Percentiles rank a stretch among this genome's conserved stretches.
These are phyloP conservation scores for Cladosporium sp. DNA, from an alignment of 2,329 filamentous ascomycete genomes.

Conservation along the genomic window DNA sequence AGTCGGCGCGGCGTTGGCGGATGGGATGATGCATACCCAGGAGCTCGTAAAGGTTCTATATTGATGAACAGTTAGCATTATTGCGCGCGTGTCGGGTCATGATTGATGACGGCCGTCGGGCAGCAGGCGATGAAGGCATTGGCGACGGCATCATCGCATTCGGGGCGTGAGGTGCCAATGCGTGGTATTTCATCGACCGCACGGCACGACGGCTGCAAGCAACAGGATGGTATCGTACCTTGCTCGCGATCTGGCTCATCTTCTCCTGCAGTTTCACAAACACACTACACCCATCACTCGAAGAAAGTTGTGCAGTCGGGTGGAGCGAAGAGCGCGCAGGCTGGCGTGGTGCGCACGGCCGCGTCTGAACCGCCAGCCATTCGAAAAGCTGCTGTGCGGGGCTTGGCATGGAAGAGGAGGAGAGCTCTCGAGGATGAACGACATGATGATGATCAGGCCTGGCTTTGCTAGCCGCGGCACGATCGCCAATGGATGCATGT, in stretches of 20 bases:
- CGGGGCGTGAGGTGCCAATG: slow-evolving; percentile 6
- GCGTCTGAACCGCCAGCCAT: neutral
- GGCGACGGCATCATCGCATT: slow-evolving; percentile 19
- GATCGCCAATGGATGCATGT: too few relatives aligned
- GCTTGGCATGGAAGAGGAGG: too few relatives aligned
- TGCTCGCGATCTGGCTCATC: slow-evolving; percentile 23
- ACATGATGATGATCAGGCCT: too few relatives aligned
- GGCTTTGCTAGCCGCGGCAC: too few relatives aligned
- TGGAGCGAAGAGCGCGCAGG: slow-evolving; percentile 11
- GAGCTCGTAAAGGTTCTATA: slow-evolving; percentile 93
- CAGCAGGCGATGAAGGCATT: slow-evolving; percentile 5
- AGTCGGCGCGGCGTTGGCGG: slow-evolving; percentile 2
- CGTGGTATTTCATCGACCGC: neutral
- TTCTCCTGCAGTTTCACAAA: slow-evolving; percentile 15
- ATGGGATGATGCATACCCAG: slow-evolving; percentile 63
- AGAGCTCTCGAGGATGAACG: too few relatives aligned
- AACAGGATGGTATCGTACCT: slow-evolving; percentile 17
- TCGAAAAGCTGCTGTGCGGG: neutral
- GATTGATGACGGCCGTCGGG: neutral
- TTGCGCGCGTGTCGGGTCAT: slow-evolving; percentile 2
- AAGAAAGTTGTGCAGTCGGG: slow-evolving; percentile 12
- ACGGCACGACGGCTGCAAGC: slow-evolving; percentile 10
- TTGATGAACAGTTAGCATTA: slow-evolving; percentile 3
- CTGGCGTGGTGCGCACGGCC: neutral
- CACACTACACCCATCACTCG: slow-evolving; percentile 10